A percentile compares a stretch with the other conserved stretches of the same genome.
phyloP scores from a whole-genome alignment of 441 rosid genomes.

The Mallotus japonicus region DNA sequence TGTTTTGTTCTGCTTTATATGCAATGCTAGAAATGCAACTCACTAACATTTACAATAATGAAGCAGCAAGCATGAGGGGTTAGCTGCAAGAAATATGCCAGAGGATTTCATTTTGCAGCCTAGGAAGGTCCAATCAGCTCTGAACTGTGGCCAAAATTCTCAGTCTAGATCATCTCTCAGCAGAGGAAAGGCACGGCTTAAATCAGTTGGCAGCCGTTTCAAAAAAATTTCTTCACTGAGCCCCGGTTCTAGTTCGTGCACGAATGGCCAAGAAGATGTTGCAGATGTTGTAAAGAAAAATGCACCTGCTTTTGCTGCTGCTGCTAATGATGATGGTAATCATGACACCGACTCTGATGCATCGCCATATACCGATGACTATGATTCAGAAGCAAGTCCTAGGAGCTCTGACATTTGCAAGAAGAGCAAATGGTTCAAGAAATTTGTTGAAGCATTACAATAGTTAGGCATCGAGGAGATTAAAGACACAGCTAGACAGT shows the following conservation, averaged over 20 bases:
- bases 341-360: neutral
- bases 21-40: neutral
- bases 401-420: slow-evolving; percentile 21
- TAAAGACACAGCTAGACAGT: slow-evolving; percentile 2
- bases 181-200: neutral
- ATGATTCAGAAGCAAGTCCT: slow-evolving; percentile 10
- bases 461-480: neutral
- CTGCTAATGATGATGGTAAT: neutral
- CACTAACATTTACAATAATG: neutral
- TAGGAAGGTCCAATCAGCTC: neutral
- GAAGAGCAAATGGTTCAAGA: slow-evolving; percentile 15
- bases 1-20: neutral
- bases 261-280: neutral
- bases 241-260: neutral
- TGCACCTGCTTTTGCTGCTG: neutral
- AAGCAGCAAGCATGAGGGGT: neutral
- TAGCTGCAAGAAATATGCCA: neutral
- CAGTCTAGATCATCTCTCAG: neutral
- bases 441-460: slow-evolving; percentile 9
- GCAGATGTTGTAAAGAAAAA: neutral
- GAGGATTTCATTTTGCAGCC: neutral
- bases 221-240: neutral
- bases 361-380: neutral
- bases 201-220: neutral
- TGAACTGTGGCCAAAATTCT: neutral